Evolutionary conservation across 164 flowering plant species (phyloP), one percentile per base, ranked within the genome.

Genomic region (Piper longum): DNA sequence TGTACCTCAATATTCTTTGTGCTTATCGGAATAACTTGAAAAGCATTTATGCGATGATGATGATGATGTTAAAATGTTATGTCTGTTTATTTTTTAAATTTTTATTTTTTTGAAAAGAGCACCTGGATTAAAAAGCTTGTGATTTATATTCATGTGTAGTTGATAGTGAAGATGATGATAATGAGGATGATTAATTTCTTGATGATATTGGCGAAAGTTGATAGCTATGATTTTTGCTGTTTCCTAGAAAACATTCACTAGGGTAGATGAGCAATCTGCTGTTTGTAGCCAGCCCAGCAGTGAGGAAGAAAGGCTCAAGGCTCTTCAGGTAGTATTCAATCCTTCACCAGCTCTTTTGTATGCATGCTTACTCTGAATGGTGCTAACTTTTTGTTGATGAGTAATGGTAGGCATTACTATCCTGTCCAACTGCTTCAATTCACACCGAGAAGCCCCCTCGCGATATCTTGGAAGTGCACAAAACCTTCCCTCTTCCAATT

Each of bases 361-460:
- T 26, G 36, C 36, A 26, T 26, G 36, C 2, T 26, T 26, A 26
- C 36, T 26, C 36, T 26, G 36, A 26, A 26, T 26, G 36, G 11
- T 44, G 11, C 48, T 44, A 48, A 48, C 52, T 6, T 26, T 26
- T 12, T 48, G 52, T 3, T 48, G 12, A 48, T 9, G 52, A 48
- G 11, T 48, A 14, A 48, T 48, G 52, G 54, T 74, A 81, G 85
- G 88, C 88, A 36, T 69, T 84, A 44, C 76, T 82, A 62, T 68
- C 80, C 57, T 84, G 88, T 67, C 88, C 84, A 56, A 84, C 88
- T 14, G 73, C 74, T 66, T 84, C 85, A 40, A 84, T 84, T 55
- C 85, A 70, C 60, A 82, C 85, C 16, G 82, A 79, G 72, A 73
- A 71, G 56, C 79, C 81, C 57, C 70, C 82, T 62, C 63, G 19